Percentiles rank a stretch among this genome's conserved stretches.
Conservation (phyloP, 768 basidiomycete genomes). For the Serpula lacrymans region DNA sequence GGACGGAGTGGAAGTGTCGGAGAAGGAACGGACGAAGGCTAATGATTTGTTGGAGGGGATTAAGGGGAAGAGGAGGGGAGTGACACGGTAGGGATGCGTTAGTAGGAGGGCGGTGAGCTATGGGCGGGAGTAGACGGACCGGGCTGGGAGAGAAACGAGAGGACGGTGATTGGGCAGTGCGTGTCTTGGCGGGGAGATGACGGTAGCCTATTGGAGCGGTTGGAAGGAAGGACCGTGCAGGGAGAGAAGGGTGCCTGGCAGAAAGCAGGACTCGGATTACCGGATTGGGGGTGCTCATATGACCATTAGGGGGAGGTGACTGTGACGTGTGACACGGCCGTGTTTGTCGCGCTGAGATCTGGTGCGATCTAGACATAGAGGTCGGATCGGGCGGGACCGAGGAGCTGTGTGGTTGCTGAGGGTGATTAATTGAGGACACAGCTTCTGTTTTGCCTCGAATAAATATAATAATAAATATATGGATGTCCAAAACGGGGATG, state of each 20-base stretch:
- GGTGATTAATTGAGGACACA: slow-evolving; percentile 12
- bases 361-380: slow-evolving; percentile 13
- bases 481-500: slow-evolving; percentile 14
- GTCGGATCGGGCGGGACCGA: slow-evolving; percentile 10
- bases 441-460: slow-evolving; percentile 6
- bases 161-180: slow-evolving; percentile 24
- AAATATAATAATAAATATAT: slow-evolving; percentile 1
- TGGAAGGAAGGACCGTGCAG: slow-evolving; percentile 21
- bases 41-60: slow-evolving; percentile 60
- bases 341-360: slow-evolving; percentile 11
- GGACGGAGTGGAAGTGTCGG: slow-evolving; percentile 82
- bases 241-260: slow-evolving; percentile 18
- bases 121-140: slow-evolving; percentile 5
- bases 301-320: slow-evolving; percentile 15
- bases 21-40: slow-evolving; percentile 85
- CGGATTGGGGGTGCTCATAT: slow-evolving; percentile 15
- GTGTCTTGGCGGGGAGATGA: slow-evolving; percentile 7
- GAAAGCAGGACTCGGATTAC: slow-evolving; percentile 15
- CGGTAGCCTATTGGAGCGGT: slow-evolving; percentile 16
- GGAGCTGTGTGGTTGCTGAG: slow-evolving; percentile 3
- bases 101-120: slow-evolving; percentile 6
- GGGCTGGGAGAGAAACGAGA: slow-evolving; percentile 8
- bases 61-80: slow-evolving; percentile 37
- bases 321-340: slow-evolving; percentile 4
- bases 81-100: slow-evolving; percentile 13